Evolutionary conservation across 2,329 filamentous ascomycete species (phyloP), one percentile per base, ranked within the genome.

Genomic region (Colletotrichum orchidophilum): DNA sequence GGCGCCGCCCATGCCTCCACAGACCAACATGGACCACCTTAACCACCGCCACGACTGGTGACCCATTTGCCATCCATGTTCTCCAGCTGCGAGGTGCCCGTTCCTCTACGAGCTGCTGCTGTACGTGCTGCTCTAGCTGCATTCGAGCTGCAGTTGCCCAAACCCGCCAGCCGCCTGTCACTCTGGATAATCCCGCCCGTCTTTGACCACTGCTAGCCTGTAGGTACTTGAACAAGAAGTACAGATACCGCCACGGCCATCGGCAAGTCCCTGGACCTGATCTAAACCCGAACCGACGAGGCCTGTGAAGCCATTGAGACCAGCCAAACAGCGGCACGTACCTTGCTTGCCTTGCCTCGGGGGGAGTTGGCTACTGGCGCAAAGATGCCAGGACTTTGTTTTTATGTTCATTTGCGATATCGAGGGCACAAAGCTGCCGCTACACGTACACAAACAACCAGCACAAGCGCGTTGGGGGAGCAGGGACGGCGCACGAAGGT

Each of bases 151-250:
- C 68, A 58, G 55, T 59, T 46, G 52, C 57, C 6, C 57, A 63
- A 53, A 26, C 58, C 64, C 26, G 52, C 63, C 58, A 31, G 63
- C 58, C 57, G 64, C 64, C 69, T 71, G 69, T 68, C 69, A 68
- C 24, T 71, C 58, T 68, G 52, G 64, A 53, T 21, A 58, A 63
- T 69, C 69, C 69, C 69, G 64, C 27, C 57, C 57, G 24, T 63
- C 52, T 18, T 46, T 46, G 7, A n/a, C 39, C 39, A 46, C 18
- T 18, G 39, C 39, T 46, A 2, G 18, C 18, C 18, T 46, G 15
- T 46, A n/a, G 18, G 39, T 46, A 18, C 39, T 15, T 42, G 3
- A 6, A 13, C 18, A 18, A 11, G 39, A 46, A 46, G 39, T 46
- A n/a, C 18, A 18, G 39, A 46, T 49, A 46, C 57, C 29, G 26